These are phyloP conservation scores for Lunasporangiospora selenospora DNA, from an alignment of 192 early-diverging fungal species.

Conservation along the genomic window DNA sequence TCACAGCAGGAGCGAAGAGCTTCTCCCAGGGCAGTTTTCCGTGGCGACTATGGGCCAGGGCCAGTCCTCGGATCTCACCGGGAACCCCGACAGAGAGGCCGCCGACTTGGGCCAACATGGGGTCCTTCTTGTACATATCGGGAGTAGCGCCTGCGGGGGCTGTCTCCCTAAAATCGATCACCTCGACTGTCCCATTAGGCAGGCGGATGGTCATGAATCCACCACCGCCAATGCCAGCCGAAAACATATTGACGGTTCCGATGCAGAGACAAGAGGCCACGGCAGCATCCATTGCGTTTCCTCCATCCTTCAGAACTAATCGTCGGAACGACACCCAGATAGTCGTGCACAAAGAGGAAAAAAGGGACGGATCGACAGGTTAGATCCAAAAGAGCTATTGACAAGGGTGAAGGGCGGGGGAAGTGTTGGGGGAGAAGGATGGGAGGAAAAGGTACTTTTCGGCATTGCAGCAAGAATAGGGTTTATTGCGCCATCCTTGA, in stretches of 20 bases:
- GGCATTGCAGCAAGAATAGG: too few species aligned
- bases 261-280: constrained; percentile 88
- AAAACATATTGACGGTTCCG: constrained; percentile 88
- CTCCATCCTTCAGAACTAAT: constrained; percentile 82
- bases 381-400: neutral
- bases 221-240: constrained; percentile 93
- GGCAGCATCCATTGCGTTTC: constrained; percentile 89
- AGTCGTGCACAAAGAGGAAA: too few species aligned
- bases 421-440: neutral
- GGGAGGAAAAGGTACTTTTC: too few species aligned
- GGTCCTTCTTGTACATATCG: constrained; percentile 84
- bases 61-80: constrained; percentile 90
- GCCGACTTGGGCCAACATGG: constrained; percentile 71
- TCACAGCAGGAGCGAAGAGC: constrained; percentile 80
- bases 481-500: too few species aligned
- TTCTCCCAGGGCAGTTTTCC: constrained; percentile 86
- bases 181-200: constrained; percentile 61
- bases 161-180: constrained; percentile 89
- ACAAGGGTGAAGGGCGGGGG: neutral
- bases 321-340: too few species aligned
- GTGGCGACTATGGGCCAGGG: constrained; percentile 75
- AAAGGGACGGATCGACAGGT: neutral
- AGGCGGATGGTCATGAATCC: constrained; percentile 90
- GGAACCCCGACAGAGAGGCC: constrained; percentile 82
- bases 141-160: constrained; percentile 76